These are phyloP conservation scores for Exophiala spinifera DNA, from an alignment of 2,329 filamentous ascomycete species.

Conservation along the genomic window DNA sequence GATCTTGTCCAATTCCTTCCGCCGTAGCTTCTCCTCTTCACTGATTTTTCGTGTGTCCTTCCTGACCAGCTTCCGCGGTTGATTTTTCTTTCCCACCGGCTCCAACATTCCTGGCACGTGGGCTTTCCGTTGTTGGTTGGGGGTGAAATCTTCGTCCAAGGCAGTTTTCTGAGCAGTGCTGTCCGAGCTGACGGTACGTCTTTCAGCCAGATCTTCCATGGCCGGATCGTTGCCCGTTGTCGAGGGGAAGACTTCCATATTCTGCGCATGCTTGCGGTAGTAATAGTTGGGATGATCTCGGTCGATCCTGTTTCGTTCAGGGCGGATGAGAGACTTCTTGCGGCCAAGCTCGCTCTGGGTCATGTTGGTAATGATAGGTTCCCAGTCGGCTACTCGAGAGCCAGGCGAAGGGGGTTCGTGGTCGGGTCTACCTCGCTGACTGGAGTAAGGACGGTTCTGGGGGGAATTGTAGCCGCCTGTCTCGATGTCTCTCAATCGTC, in stretches of 20 bases:
- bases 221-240: constrained; percentile 90
- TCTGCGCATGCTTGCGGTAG: constrained; percentile 90
- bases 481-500: constrained; percentile 70
- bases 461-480: constrained; percentile 50
- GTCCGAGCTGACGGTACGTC: constrained; percentile 60
- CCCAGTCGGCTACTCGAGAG: constrained; percentile 51
- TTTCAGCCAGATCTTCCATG: constrained; percentile 62
- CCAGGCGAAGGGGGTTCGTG: constrained; percentile 34
- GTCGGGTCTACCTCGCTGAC: constrained; percentile 21
- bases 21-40: constrained; percentile 58
- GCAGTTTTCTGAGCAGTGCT: constrained; percentile 54
- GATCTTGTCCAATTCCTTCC: constrained; percentile 61
- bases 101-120: constrained; percentile 31
- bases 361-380: constrained; percentile 50
- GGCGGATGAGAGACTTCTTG: constrained; percentile 84
- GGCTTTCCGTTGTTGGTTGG: constrained; percentile 31
- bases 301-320: constrained; percentile 82
- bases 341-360: constrained; percentile 53
- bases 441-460: constrained; percentile 36
- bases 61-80: constrained; percentile 63
- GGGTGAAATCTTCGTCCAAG: constrained; percentile 33
- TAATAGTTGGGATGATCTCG: constrained; percentile 90
- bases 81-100: constrained; percentile 34
- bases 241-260: constrained; percentile 86
- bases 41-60: constrained; percentile 54